Conservation (phyloP, 2,329 filamentous ascomycete genomes). For the Decorospora gaudefroyi region DNA sequence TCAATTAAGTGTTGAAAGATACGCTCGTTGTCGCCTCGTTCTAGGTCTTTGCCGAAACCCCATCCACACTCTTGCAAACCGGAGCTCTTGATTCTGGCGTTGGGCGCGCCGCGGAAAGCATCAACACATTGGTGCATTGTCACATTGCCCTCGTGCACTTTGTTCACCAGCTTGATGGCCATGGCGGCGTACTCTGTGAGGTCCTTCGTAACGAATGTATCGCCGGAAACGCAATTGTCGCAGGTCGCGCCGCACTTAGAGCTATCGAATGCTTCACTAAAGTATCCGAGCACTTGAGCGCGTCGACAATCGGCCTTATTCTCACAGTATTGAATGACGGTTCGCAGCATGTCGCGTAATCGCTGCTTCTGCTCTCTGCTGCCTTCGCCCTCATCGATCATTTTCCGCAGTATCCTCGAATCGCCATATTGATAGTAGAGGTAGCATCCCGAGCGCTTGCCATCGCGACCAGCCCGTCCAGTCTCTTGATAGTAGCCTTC, state of each 20-base stretch:
- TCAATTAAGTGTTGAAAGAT: slow-evolving; percentile 77
- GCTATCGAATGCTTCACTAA: slow-evolving; percentile 79
- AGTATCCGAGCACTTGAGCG: slow-evolving; percentile 88
- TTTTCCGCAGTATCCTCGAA: slow-evolving; percentile 70
- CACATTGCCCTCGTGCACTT: slow-evolving; percentile 62
- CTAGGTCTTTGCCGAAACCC: slow-evolving; percentile 70
- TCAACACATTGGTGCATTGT: slow-evolving; percentile 78
- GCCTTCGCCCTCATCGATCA: slow-evolving; percentile 83
- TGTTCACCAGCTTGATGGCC: slow-evolving; percentile 69
- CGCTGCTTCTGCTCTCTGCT: slow-evolving; percentile 78
- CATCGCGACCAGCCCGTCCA: slow-evolving; percentile 89
- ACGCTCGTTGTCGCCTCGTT: slow-evolving; percentile 77
- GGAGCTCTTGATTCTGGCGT: slow-evolving; percentile 61
- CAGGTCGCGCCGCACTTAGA: slow-evolving; percentile 75
- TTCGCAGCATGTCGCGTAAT: slow-evolving; percentile 81
- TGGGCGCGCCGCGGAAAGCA: slow-evolving; percentile 72
- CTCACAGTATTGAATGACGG: slow-evolving; percentile 85
- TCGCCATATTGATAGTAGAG: slow-evolving; percentile 86
- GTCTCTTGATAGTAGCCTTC: slow-evolving; percentile 99
- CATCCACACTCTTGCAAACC: slow-evolving; percentile 58
- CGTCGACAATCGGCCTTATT: slow-evolving; percentile 86
- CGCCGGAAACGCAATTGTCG: slow-evolving; percentile 83
- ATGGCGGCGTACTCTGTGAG: slow-evolving; percentile 74
- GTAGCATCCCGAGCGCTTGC: slow-evolving; percentile 83
- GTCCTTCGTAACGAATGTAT: slow-evolving; percentile 73